Conservation (phyloP, 2,329 filamentous ascomycete genomes). For the Biscogniauxia sp. region DNA sequence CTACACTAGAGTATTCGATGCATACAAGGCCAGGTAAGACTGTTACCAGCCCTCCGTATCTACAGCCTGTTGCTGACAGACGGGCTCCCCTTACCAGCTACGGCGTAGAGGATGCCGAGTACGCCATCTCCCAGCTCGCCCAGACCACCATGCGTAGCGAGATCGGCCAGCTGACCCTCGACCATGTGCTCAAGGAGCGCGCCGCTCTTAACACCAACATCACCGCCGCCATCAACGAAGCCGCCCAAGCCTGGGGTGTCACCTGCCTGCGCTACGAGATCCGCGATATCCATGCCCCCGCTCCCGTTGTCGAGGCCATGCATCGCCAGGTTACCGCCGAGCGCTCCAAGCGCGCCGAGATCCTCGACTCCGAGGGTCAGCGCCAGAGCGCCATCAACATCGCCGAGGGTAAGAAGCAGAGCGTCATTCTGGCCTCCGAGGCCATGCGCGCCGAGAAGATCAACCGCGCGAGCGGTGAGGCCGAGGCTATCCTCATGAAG, state of each 20-base stretch:
- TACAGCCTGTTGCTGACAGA: neutral
- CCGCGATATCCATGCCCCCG: conserved; percentile 93
- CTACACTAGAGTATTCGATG: conserved; percentile 95
- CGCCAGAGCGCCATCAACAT: conserved; percentile 98
- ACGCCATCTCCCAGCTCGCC: conserved; percentile 95
- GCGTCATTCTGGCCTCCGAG: conserved; percentile 92
- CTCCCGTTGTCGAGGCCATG: conserved; percentile 93
- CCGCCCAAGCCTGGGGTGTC: conserved; percentile 94
- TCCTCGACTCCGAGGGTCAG: conserved; percentile 95
- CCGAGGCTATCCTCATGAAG: conserved; percentile 86
- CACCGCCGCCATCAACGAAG: conserved; percentile 97
- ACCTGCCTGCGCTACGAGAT: conserved; percentile 97
- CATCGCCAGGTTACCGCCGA: conserved; percentile 97
- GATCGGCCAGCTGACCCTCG: conserved; percentile 92
- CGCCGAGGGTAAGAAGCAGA: conserved; percentile 95
- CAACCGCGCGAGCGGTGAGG: conserved; percentile 89
- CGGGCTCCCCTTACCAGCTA: conserved; percentile 57
- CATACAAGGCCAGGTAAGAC: conserved; percentile 88
- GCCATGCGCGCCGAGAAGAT: conserved; percentile 87
- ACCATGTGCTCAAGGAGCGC: conserved; percentile 97
- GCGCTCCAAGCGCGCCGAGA: conserved; percentile 95
- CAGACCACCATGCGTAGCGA: conserved; percentile 99
- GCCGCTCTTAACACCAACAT: conserved; percentile 96
- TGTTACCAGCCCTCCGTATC: neutral
- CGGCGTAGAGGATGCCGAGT: conserved; percentile 96